phyloP scores from a whole-genome alignment of 2,329 filamentous ascomycete genomes.

The Trematosphaeria pertusa region DNA sequence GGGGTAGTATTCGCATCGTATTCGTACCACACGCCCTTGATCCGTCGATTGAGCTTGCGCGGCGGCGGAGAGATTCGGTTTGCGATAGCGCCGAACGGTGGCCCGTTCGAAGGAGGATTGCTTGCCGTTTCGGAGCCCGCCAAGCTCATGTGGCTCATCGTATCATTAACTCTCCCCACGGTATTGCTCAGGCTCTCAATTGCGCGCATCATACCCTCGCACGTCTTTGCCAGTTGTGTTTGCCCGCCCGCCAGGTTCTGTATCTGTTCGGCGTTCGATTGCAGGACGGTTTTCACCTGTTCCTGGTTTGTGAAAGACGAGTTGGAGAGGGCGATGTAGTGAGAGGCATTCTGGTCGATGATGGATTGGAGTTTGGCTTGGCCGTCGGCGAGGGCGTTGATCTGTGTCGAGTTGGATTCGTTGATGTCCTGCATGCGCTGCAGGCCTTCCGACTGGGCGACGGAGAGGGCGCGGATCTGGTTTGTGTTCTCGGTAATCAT shows the following conservation, averaged over 20 bases:
- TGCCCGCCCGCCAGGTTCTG: constrained; percentile 37
- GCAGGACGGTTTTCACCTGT: constrained; percentile 33
- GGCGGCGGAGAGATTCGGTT: constrained; percentile 38
- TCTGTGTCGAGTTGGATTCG: constrained; percentile 43
- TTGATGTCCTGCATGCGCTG: constrained; percentile 47
- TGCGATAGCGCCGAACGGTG: constrained; percentile 20
- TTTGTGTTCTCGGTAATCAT: constrained; percentile 40
- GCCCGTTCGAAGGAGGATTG: constrained; percentile 8
- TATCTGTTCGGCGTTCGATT: constrained; percentile 37
- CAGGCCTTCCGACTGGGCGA: constrained; percentile 43
- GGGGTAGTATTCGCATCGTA: constrained; percentile 32
- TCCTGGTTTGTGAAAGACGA: constrained; percentile 39
- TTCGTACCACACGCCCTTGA: constrained; percentile 48
- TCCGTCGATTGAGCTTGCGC: constrained; percentile 40
- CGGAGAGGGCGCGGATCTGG: constrained; percentile 41
- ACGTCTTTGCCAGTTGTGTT: constrained; percentile 35
- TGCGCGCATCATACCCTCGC: constrained; percentile 36
- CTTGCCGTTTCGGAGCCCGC: constrained; percentile 24
- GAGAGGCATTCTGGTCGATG: constrained; percentile 41
- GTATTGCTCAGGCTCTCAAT: constrained; percentile 29
- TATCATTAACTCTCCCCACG: constrained; percentile 16
- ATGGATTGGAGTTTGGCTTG: constrained; percentile 39
- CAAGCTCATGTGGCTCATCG: constrained; percentile 19
- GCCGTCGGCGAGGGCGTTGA: constrained; percentile 40
- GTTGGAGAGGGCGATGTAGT: constrained; percentile 46